Conservation (phyloP, 2,329 filamentous ascomycete genomes). For the Sordariomycetes sp. region DNA sequence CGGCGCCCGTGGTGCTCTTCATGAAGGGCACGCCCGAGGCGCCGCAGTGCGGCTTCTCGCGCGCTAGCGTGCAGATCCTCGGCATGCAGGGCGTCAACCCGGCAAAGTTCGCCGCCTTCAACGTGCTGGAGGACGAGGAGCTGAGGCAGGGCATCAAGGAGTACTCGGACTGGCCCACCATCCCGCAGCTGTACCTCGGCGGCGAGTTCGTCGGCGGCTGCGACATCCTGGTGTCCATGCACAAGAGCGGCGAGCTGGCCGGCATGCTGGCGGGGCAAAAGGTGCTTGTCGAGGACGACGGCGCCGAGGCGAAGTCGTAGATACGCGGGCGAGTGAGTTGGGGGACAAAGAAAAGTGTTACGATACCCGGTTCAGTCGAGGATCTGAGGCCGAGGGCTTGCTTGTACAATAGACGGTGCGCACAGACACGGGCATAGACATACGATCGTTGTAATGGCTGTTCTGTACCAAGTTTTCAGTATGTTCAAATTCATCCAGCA, state of each 20-base stretch:
- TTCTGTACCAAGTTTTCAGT: neutral
- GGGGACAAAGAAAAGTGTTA: too few species aligned
- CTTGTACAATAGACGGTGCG: slow-evolving; percentile 4
- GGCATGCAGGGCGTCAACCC: slow-evolving; percentile 93
- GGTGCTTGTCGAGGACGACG: slow-evolving; percentile 55
- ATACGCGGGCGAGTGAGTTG: neutral
- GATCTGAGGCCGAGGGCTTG: neutral
- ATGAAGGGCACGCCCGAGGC: slow-evolving; percentile 97
- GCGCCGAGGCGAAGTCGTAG: slow-evolving; percentile 16
- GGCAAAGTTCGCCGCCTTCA: slow-evolving; percentile 93
- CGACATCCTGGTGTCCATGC: slow-evolving; percentile 94
- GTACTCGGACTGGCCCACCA: slow-evolving; percentile 98
- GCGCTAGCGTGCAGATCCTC: slow-evolving; percentile 88
- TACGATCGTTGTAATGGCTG: neutral
- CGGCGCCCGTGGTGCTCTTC: slow-evolving; percentile 89
- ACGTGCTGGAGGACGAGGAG: slow-evolving; percentile 87
- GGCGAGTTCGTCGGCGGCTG: slow-evolving; percentile 97
- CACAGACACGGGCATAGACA: slow-evolving; percentile 1
- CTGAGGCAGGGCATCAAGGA: slow-evolving; percentile 91
- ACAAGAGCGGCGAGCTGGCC: slow-evolving; percentile 86
- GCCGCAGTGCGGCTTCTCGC: slow-evolving; percentile 93
- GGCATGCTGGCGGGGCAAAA: slow-evolving; percentile 88
- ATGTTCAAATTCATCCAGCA: neutral
- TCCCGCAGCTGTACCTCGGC: slow-evolving; percentile 90
- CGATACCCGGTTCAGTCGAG: neutral